These are phyloP conservation scores for Mycena capillaripes DNA, from an alignment of 768 basidiomycete species.

Conservation along the genomic window DNA sequence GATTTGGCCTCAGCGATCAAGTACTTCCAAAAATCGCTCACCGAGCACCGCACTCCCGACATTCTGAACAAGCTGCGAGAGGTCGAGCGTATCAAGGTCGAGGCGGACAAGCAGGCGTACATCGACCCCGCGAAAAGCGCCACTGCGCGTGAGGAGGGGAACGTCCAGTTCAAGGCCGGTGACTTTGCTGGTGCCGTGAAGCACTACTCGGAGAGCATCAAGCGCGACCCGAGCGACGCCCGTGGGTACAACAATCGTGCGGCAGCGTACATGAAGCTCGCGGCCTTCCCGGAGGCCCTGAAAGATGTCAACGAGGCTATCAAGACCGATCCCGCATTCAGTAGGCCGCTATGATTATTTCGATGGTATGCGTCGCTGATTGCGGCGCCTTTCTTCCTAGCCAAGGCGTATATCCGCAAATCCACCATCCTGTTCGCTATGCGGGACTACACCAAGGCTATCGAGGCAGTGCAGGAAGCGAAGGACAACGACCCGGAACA, in stretches of 20 bases:
- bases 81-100: constrained; percentile 82
- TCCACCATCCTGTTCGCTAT: constrained; percentile 87
- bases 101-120: constrained; percentile 86
- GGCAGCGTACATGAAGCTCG: constrained; percentile 96
- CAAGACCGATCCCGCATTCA: constrained; percentile 88
- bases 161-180: constrained; percentile 90
- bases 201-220: constrained; percentile 95
- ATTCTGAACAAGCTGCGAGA: constrained; percentile 92
- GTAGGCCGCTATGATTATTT: constrained; percentile 53
- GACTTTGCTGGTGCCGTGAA: constrained; percentile 95
- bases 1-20: constrained; percentile 87
- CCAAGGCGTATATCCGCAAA: constrained; percentile 98
- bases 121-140: constrained; percentile 89
- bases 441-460: constrained; percentile 91
- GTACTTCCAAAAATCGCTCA: constrained; percentile 92
- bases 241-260: constrained; percentile 98
- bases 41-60: constrained; percentile 96
- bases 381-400: constrained; percentile 54
- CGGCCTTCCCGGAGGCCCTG: constrained; percentile 93
- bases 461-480: constrained; percentile 87
- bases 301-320: constrained; percentile 97
- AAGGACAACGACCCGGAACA: constrained; percentile 82
- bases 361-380: constrained; percentile 17
- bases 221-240: constrained; percentile 91
- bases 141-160: constrained; percentile 91